Evolutionary conservation across 768 basidiomycete genomes (phyloP).

Genomic region (Clitopilus passeckerianus): DNA sequence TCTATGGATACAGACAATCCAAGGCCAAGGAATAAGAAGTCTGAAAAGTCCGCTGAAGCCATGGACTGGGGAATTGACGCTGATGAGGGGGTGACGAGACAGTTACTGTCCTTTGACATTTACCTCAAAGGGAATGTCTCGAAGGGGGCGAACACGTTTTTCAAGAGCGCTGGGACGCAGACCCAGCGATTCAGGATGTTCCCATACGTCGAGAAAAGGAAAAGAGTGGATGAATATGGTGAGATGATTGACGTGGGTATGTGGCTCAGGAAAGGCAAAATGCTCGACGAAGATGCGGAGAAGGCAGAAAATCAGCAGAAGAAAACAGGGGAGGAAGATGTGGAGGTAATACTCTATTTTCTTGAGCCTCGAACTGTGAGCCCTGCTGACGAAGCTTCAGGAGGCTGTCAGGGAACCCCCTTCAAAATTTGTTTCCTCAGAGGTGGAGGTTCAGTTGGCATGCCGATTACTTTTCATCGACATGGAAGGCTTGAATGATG

Average conservation of each 20-base stretch:
- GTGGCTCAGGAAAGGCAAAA: slow-evolving; percentile 91
- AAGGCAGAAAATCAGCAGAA: slow-evolving; percentile 75
- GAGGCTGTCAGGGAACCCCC: slow-evolving; percentile 80
- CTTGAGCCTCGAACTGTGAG: background rate
- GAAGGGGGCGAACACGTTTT: slow-evolving; percentile 72
- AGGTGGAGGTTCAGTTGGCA: slow-evolving; percentile 72
- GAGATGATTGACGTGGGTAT: slow-evolving; percentile 93
- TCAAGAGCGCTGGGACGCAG: slow-evolving; percentile 70
- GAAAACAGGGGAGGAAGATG: slow-evolving; percentile 73
- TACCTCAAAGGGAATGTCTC: slow-evolving; percentile 96
- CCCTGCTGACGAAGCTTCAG: slow-evolving; percentile 26
- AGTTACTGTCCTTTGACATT: slow-evolving; percentile 88
- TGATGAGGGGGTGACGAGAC: slow-evolving; percentile 71
- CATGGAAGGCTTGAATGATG: slow-evolving; percentile 95
- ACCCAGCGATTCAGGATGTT: slow-evolving; percentile 93
- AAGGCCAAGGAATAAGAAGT: slow-evolving; percentile 31
- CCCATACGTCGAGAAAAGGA: slow-evolving; percentile 89
- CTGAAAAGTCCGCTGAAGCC: slow-evolving; percentile 44
- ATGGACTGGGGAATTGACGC: slow-evolving; percentile 69
- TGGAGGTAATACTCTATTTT: slow-evolving; percentile 47
- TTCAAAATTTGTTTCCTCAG: slow-evolving; percentile 81
- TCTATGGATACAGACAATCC: slow-evolving; percentile 39
- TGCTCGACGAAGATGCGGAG: slow-evolving; percentile 86
- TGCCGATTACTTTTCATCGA: slow-evolving; percentile 91
- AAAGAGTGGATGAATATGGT: slow-evolving; percentile 92